Conservation (phyloP, 2,329 filamentous ascomycete species). For the Ceratocystis harringtonii region DNA sequence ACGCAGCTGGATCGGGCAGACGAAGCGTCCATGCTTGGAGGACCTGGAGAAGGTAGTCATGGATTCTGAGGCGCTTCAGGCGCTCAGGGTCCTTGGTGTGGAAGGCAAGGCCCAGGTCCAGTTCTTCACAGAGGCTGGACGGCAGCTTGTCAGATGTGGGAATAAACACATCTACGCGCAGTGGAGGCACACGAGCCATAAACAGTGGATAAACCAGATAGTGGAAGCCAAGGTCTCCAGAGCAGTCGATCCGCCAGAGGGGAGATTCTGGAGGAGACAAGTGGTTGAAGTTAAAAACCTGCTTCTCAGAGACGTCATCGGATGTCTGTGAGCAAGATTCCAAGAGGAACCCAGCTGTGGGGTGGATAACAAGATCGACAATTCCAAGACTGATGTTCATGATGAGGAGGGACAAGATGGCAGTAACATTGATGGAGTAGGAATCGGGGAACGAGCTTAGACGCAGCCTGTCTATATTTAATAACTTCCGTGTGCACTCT, state of each 20-base stretch:
- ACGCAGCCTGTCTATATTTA: no score
- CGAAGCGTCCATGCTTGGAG: conserved; percentile 36
- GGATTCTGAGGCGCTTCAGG: conserved; percentile 36
- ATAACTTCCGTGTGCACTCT: no score
- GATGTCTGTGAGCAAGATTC: background rate
- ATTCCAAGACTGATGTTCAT: conserved; percentile 41
- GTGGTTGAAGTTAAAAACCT: conserved; percentile 34
- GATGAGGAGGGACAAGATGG: conserved; percentile 10
- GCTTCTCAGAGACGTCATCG: no score
- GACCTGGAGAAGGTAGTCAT: conserved; percentile 38
- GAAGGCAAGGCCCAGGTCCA: conserved; percentile 38
- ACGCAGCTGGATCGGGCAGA: conserved; percentile 21
- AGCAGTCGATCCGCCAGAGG: conserved; percentile 45
- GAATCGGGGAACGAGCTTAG: no score
- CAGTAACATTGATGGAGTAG: background rate
- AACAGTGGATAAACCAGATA: conserved; percentile 42
- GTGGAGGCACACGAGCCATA: conserved; percentile 30
- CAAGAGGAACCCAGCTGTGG: conserved; percentile 36
- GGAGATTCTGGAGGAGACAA: conserved; percentile 31
- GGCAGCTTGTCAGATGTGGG: conserved; percentile 33
- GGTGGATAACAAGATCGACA: conserved; percentile 42
- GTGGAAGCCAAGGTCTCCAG: conserved; percentile 41
- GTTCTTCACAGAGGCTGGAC: conserved; percentile 29
- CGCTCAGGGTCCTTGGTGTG: conserved; percentile 38
- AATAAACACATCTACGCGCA: conserved; percentile 44